These are phyloP conservation scores for Fomitopsis betulina DNA, from an alignment of 1,284 basidiomycete genomes.

Conservation along the genomic window DNA sequence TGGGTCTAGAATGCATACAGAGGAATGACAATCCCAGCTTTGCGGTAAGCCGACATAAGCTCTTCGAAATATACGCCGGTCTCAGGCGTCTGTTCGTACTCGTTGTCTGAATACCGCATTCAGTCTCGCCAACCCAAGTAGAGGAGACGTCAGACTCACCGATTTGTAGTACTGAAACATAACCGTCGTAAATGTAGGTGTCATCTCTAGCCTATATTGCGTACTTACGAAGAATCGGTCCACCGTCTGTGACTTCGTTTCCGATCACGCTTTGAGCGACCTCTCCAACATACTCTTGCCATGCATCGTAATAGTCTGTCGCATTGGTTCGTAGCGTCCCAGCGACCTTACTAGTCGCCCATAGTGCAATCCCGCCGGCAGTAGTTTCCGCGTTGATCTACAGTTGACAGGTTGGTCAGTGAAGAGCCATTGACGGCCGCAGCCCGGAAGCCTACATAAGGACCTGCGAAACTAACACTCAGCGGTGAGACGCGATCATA, in stretches of 20 bases:
- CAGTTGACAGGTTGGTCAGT: neutral
- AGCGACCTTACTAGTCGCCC: slow-evolving; percentile 66
- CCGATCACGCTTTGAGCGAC: slow-evolving; percentile 57
- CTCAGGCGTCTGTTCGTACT: slow-evolving; percentile 52
- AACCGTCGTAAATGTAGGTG: too few species aligned
- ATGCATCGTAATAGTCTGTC: slow-evolving; percentile 62
- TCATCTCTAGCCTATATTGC: neutral
- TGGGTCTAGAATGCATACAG: slow-evolving; percentile 26
- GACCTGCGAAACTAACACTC: slow-evolving; percentile 11
- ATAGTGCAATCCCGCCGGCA: slow-evolving; percentile 76
- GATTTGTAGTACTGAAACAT: slow-evolving; percentile 53
- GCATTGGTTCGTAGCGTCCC: slow-evolving; percentile 67
- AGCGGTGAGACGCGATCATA: neutral
- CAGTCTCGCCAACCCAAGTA: neutral
- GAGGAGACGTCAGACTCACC: slow-evolving; percentile 34
- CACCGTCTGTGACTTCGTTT: slow-evolving; percentile 66
- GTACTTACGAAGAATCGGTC: slow-evolving; percentile 66
- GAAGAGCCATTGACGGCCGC: neutral
- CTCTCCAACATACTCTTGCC: slow-evolving; percentile 64
- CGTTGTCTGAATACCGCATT: slow-evolving; percentile 53
- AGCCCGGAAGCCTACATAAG: slow-evolving; percentile 16
- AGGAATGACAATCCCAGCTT: slow-evolving; percentile 60
- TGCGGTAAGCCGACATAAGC: slow-evolving; percentile 51
- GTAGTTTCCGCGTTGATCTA: slow-evolving; percentile 83
- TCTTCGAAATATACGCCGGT: slow-evolving; percentile 63